phyloP scores from a whole-genome alignment of 2,329 filamentous ascomycete species.

The Exophiala phaeomuriformis region DNA sequence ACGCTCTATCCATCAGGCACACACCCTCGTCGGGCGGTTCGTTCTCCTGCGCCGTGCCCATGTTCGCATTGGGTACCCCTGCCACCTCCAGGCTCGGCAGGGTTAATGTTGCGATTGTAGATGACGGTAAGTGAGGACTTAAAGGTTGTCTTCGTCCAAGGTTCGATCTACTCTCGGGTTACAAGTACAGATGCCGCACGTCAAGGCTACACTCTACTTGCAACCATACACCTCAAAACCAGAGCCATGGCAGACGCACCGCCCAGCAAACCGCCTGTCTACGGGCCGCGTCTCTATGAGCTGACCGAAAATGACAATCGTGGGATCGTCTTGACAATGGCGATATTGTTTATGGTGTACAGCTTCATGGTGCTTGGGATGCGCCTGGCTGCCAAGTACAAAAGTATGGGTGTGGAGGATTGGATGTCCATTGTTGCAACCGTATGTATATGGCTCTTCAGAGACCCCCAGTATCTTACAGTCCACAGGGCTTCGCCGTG shows the following conservation, averaged over 20 bases:
- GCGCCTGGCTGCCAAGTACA: conserved; percentile 11
- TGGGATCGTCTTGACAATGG: conserved; percentile 12
- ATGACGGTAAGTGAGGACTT: no score
- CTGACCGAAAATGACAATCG: conserved; percentile 13
- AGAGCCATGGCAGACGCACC: conserved; percentile 5
- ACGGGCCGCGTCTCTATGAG: conserved; percentile 13
- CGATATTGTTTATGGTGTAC: conserved; percentile 15
- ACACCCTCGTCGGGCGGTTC: no score
- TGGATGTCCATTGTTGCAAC: conserved; percentile 15
- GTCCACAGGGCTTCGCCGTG: conserved; percentile 8
- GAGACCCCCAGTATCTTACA: not conserved
- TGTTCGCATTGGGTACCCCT: no score
- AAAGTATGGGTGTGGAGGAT: conserved; percentile 17
- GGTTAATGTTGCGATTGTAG: no score
- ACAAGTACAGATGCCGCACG: no score
- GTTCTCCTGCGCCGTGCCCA: no score
- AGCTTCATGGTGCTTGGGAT: conserved; percentile 16
- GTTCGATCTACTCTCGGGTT: no score
- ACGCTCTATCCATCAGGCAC: no score
- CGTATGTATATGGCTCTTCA: conserved; percentile 2
- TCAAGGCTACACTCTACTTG: no score
- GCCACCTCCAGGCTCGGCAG: no score
- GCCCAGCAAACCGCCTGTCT: not conserved
- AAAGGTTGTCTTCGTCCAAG: no score
- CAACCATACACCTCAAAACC: no score